Evolutionary conservation across 768 basidiomycete species (phyloP).

Genomic region (Leucosporidium scottii): DNA sequence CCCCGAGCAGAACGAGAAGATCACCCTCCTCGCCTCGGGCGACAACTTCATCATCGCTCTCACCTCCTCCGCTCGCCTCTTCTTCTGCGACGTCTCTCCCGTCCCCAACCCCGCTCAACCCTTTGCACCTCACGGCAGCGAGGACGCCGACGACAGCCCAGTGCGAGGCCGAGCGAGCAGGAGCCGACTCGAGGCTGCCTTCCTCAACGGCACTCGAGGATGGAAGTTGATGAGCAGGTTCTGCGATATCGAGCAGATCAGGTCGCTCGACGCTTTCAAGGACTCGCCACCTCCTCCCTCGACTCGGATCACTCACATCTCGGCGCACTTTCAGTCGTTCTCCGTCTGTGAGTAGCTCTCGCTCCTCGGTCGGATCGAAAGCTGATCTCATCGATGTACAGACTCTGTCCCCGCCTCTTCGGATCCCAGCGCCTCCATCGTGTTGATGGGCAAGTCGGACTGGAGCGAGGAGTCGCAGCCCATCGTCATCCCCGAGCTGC

Average conservation of each 20-base stretch:
- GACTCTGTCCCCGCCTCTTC: constrained; percentile 55
- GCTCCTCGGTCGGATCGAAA: background rate
- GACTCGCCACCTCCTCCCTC: background rate
- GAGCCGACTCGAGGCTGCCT: constrained; percentile 29
- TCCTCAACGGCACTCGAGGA: constrained; percentile 48
- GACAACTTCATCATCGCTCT: constrained; percentile 67
- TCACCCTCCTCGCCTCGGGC: constrained; percentile 57
- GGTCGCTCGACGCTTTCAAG: background rate
- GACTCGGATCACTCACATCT: constrained; percentile 53
- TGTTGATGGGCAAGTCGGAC: constrained; percentile 1
- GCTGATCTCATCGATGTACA: constrained; percentile 1
- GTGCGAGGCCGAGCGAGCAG: constrained; percentile 29
- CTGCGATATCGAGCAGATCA: constrained; percentile 26
- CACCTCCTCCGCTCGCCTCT: constrained; percentile 70
- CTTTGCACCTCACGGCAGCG: constrained; percentile 1
- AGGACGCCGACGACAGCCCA: constrained; percentile 19
- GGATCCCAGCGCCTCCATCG: constrained; percentile 45
- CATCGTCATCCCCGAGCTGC: constrained; percentile 59
- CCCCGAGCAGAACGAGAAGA: background rate
- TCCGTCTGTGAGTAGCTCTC: constrained; percentile 47
- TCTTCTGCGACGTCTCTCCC: constrained; percentile 51
- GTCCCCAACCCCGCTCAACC: constrained; percentile 36
- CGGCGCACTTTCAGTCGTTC: constrained; percentile 75
- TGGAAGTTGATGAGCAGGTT: constrained; percentile 15
- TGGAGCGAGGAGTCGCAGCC: background rate